These are phyloP conservation scores for Lycium ferocissimum DNA, from an alignment of 257 asterid genomes.

Conservation along the genomic window DNA sequence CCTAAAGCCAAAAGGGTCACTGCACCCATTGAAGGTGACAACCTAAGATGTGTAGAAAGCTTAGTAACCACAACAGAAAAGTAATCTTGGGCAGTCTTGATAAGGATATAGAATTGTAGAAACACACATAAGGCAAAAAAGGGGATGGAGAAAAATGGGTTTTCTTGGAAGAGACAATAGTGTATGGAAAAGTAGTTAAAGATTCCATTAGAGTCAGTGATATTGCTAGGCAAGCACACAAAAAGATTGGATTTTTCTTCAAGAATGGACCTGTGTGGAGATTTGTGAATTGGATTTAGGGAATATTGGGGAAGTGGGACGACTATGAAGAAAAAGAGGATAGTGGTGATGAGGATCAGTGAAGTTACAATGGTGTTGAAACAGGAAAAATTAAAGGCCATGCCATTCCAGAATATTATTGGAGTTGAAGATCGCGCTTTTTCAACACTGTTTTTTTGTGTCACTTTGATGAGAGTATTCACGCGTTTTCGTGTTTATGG, in stretches of 20 bases:
- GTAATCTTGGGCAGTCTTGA: constrained; percentile 89
- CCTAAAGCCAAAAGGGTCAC: constrained; percentile 94
- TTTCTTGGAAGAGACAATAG: constrained; percentile 57
- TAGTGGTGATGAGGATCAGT: constrained; percentile 47
- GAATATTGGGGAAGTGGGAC: constrained; percentile 40
- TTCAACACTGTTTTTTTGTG: not conserved
- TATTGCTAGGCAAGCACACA: constrained; percentile 47
- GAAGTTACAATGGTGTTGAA: constrained; percentile 48
- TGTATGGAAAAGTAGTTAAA: constrained; percentile 70
- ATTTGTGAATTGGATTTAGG: constrained; percentile 30
- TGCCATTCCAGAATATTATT: constrained; percentile 57
- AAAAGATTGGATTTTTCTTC: constrained; percentile 21
- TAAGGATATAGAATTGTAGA: constrained; percentile 80
- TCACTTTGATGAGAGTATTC: not conserved
- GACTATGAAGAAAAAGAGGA: constrained; percentile 58
- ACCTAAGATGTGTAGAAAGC: constrained; percentile 66
- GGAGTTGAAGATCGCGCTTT: constrained; percentile 21
- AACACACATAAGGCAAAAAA: constrained; percentile 59
- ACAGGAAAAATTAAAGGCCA: constrained; percentile 65
- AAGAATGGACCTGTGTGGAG: constrained; percentile 37
- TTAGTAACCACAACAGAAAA: constrained; percentile 87
- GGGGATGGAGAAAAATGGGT: constrained; percentile 66
- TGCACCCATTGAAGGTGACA: constrained; percentile 97
- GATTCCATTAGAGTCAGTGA: constrained; percentile 62
- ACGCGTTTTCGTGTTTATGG: constrained; percentile 21